Base-by-base conservation (phyloP, 345 rosid species). In the Rhodamnia argentea region DNA sequence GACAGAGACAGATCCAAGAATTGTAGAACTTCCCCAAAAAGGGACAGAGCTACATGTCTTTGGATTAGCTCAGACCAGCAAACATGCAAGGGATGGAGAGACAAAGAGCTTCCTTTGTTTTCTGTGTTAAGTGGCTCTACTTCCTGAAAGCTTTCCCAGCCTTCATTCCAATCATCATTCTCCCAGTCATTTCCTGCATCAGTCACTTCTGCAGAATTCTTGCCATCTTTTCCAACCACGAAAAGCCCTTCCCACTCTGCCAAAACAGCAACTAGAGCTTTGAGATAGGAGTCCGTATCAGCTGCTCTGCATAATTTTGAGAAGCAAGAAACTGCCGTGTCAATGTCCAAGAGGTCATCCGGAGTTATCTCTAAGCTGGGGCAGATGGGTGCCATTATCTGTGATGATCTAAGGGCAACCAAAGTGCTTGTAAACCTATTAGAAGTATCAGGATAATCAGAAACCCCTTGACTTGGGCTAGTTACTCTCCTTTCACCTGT, bases 111-210 rank as follows among this genome's bases (percentile, higher is more conserved):
- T 40, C 84, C 89, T 84, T 86, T 87, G 85, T 89, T 88, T 59
- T 91, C 95, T 86, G 90, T 92, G 86, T 90, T 89, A 7, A 87
- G 22, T 23, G 92, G 86, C 87, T 96, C 98, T 78, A 86, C 88
- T 44, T 96, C 99, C 89, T 96, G 99, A 86, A 95, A 94, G 89
- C 94, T 97, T 87, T 97, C 99, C 99, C 99, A 97, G 86, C 99
- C 99, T 87, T 96, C 99, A 81, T 94, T 93, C 99, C 99, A 97
- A 84, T 90, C 96, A 86, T 94, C 97, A 87, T 86, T 88, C 53
- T 88, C 90, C 99, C 99, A 97, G 86, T 88, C 92, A 58, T 89
- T 92, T 91, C 90, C 95, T 86, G 89, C 56, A 84, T 90, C 90
- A 1, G 90, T 62, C 85, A 90, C 88, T 88, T 89, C 96, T 53